phyloP scores from a whole-genome alignment of 2,329 filamentous ascomycete species.

The Metarhizium humberi region DNA sequence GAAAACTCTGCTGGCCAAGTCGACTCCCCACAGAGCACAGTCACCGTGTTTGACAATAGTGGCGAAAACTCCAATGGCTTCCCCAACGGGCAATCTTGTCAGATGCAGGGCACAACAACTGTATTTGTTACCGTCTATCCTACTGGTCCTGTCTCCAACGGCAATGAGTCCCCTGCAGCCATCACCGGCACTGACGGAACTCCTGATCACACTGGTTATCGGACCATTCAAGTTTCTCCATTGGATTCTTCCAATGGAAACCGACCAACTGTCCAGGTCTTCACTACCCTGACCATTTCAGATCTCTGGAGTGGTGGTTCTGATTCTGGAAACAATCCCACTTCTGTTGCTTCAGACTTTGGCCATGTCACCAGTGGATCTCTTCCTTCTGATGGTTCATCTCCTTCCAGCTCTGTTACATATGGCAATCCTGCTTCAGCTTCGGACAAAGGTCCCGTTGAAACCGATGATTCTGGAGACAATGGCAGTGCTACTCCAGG shows the following conservation, averaged over 20 bases:
- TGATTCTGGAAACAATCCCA: conserved; percentile 5
- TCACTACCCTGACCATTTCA: conserved; percentile 25
- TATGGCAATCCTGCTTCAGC: conserved; percentile 8
- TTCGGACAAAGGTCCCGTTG: conserved; percentile 10
- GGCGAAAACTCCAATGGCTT: conserved; percentile 4
- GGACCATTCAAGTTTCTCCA: conserved; percentile 17
- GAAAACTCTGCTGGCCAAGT: conserved; percentile 5
- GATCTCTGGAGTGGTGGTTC: conserved; percentile 21
- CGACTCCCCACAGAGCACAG: conserved; percentile 3
- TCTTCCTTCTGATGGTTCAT: conserved; percentile 8
- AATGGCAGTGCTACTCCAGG: conserved; percentile 8
- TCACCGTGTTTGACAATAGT: conserved; percentile 4
- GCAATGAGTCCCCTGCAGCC: conserved; percentile 3
- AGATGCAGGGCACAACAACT: conserved; percentile 29
- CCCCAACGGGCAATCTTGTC: conserved; percentile 25
- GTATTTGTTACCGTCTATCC: conserved; percentile 39
- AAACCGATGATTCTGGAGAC: conserved; percentile 6
- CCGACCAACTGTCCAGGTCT: conserved; percentile 15
- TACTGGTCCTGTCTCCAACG: conserved; percentile 14
- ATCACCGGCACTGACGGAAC: conserved; percentile 12
- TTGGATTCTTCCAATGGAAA: conserved; percentile 8
- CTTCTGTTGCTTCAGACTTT: neutral
- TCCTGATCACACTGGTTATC: conserved; percentile 8
- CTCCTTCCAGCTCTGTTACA: conserved; percentile 8
- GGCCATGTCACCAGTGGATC: conserved; percentile 8